Conservation (phyloP, 2,329 filamentous ascomycete genomes). For the Alternaria conjuncta region DNA sequence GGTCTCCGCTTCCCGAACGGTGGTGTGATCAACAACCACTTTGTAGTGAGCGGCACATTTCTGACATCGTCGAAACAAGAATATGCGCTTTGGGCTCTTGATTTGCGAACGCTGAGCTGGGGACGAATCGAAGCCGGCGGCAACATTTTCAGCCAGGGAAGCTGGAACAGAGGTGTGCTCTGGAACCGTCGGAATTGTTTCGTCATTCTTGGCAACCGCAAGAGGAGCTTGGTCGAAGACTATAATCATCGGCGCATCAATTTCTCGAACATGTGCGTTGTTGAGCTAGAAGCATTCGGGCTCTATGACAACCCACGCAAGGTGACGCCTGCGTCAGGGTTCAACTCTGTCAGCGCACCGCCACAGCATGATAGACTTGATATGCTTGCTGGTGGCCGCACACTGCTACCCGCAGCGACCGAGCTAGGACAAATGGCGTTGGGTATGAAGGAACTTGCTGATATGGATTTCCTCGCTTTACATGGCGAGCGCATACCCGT, state of each 20-base stretch:
- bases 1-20: slow-evolving; percentile 95
- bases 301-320: slow-evolving; percentile 94
- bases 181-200: slow-evolving; percentile 96
- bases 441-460: slow-evolving; percentile 80
- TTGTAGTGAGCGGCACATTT: slow-evolving; percentile 96
- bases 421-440: slow-evolving; percentile 84
- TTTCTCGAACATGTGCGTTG: slow-evolving; percentile 95
- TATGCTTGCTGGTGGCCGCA: slow-evolving; percentile 74
- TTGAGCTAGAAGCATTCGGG: slow-evolving; percentile 95
- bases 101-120: slow-evolving; percentile 88
- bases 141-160: slow-evolving; percentile 93
- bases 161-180: slow-evolving; percentile 94
- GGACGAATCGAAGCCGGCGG: slow-evolving; percentile 91
- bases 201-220: slow-evolving; percentile 92
- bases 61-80: slow-evolving; percentile 98
- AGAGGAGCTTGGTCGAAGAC: slow-evolving; percentile 92
- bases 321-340: slow-evolving; percentile 77
- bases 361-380: slow-evolving; percentile 60
- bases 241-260: slow-evolving; percentile 98
- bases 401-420: slow-evolving; percentile 77
- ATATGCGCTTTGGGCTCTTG: slow-evolving; percentile 94
- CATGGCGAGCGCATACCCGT: slow-evolving; percentile 91
- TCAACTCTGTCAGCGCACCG: slow-evolving; percentile 80
- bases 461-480: slow-evolving; percentile 96
- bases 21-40: slow-evolving; percentile 92